These are phyloP conservation scores for Aaosphaeria pasadenensis DNA, from an alignment of 2,329 filamentous ascomycete genomes.

Conservation along the genomic window DNA sequence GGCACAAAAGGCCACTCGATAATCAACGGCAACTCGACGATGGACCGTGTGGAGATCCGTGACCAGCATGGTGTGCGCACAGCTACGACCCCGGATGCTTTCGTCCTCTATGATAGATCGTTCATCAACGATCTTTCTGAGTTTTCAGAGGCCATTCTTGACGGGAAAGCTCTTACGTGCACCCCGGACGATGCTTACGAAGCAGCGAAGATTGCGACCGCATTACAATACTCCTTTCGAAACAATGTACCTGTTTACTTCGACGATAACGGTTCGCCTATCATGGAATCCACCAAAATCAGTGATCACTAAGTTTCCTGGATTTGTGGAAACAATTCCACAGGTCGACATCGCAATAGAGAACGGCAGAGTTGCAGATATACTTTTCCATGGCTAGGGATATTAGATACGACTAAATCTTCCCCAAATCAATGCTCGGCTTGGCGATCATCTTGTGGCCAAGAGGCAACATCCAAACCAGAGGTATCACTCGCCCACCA, in stretches of 20 bases:
- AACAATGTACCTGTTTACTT: neutral
- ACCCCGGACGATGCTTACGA: neutral
- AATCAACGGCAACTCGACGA: neutral
- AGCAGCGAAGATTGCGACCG: neutral
- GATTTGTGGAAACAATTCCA: too few species aligned
- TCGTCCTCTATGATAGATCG: neutral
- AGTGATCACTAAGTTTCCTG: too few species aligned
- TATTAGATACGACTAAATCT: too few species aligned
- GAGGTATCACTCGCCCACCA: too few species aligned
- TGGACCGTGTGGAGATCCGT: constrained; percentile 4
- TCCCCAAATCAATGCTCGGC: too few species aligned
- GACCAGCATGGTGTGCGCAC: constrained; percentile 6
- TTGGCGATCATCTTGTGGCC: too few species aligned
- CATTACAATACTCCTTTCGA: neutral
- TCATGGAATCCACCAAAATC: too few species aligned
- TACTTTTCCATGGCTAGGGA: too few species aligned
- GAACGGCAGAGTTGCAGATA: too few species aligned
- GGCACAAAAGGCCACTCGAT: neutral
- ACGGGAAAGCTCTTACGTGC: neutral
- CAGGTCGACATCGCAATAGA: too few species aligned
- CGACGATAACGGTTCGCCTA: neutral
- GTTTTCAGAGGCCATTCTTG: neutral
- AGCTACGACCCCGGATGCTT: neutral
- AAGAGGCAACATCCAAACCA: too few species aligned
- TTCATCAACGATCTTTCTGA: neutral